phyloP scores from a whole-genome alignment of 768 basidiomycete genomes.

The Trametes coccinea region DNA sequence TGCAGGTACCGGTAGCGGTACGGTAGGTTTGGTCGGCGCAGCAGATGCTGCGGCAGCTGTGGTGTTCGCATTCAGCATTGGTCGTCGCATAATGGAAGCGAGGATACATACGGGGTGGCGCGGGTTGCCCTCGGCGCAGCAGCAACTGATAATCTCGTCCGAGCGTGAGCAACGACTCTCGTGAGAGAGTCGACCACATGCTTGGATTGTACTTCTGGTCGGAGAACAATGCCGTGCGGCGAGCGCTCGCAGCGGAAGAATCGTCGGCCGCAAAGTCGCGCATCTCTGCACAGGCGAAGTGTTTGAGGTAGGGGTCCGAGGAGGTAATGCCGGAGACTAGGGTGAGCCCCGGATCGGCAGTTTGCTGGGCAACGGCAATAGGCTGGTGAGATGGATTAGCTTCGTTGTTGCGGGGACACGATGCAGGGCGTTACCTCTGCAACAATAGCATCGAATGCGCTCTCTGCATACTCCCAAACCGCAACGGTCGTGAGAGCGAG shows the following conservation, averaged over 20 bases:
- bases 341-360: conserved; percentile 54
- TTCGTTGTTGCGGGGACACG: background rate
- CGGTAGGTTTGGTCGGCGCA: conserved; percentile 31
- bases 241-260: conserved; percentile 41
- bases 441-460: conserved; percentile 58
- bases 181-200: conserved; percentile 61
- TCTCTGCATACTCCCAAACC: conserved; percentile 65
- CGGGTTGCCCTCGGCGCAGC: conserved; percentile 54
- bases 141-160: conserved; percentile 72
- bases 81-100: background rate
- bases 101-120: conserved; percentile 26
- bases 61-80: background rate
- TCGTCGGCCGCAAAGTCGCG: conserved; percentile 47
- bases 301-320: conserved; percentile 48
- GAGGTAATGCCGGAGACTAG: conserved; percentile 68
- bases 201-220: conserved; percentile 67
- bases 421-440: conserved; percentile 46
- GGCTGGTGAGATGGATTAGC: conserved; percentile 37
- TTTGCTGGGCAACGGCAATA: conserved; percentile 43
- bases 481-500: conserved; percentile 52
- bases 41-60: conserved; percentile 31
- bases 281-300: conserved; percentile 71
- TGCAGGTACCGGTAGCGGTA: conserved; percentile 40
- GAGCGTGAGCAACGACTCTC: conserved; percentile 59
- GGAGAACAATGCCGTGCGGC: conserved; percentile 58